Evolutionary conservation across 1,284 basidiomycete genomes (phyloP), one percentile per base, ranked within the genome.

Genomic region (Sporisorium reilianum): DNA sequence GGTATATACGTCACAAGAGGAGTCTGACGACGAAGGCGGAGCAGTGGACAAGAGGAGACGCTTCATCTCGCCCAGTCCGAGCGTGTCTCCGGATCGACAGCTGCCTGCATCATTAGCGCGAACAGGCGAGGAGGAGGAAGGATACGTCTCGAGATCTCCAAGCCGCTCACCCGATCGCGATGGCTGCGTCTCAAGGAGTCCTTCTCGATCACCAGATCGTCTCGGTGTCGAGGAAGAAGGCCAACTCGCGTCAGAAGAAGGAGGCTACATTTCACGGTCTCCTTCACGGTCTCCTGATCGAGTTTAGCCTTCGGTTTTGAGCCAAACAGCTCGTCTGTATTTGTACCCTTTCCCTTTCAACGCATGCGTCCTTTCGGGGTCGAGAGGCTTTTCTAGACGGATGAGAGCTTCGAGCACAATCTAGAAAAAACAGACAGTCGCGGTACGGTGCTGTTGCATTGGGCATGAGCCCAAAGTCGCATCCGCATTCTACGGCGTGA

Each of bases 21-120:
- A 77, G 12, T 53, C 88, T 86, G 90, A 90, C 34, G 85, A 87
- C 49, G 87, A 85, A 51, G 45, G 14, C 5, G 38, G 38, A 5
- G 38, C 38, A 20, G 38, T n/a, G n/a, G 20, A 3, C 8, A 40
- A 18, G 14, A 64, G 38, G 41, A 59, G 42, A 22, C 44, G 67
- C 1, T 61, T 64, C 36, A 20, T 69, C 9, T 63, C 60, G 30
- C 60, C 66, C 7, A 63, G 25, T 40, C 60, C 56, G 18, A 69
- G 66, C 25, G 44, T 70, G 25, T 70, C 67, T 12, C 66, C 61
- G 1, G 66, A 69, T 55, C 60, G 66, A 36, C 60, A 55, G 42
- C 25, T 65, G 23, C 34, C 28, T 8, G 20, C 38, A 41, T 20
- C 38, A 20, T 1, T 10, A 18, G 1, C 8, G n/a, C 51, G 50